These are phyloP conservation scores for Heimioporus punctisporus DNA, from an alignment of 1,284 basidiomycete genomes.

Conservation along the genomic window DNA sequence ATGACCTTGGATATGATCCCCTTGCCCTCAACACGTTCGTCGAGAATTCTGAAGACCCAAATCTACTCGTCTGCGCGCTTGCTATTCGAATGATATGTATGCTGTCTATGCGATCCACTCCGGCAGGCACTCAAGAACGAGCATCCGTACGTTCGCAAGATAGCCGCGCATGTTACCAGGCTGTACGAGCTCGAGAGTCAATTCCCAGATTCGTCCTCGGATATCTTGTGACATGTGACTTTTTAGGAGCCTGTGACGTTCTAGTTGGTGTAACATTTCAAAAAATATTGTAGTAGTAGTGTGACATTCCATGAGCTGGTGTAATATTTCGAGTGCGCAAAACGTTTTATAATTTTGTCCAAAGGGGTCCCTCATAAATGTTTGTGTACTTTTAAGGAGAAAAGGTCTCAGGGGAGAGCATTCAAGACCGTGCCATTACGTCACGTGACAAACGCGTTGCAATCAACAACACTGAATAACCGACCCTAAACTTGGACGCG, in stretches of 20 bases:
- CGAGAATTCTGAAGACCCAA: constrained; percentile 95
- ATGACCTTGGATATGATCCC: constrained; percentile 94
- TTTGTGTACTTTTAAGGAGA: too few relatives aligned
- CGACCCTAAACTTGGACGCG: constrained; percentile 36
- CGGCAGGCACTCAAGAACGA: constrained; percentile 93
- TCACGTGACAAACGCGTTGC: constrained; percentile 34
- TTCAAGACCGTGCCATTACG: too few relatives aligned
- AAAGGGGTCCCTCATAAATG: too few relatives aligned
- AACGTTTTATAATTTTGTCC: too few relatives aligned
- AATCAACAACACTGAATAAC: constrained; percentile 34
- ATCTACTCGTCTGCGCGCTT: constrained; percentile 94
- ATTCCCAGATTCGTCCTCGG: too few relatives aligned
- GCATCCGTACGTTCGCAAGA: constrained; percentile 98
- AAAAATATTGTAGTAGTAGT: too few relatives aligned
- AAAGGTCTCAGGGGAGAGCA: too few relatives aligned
- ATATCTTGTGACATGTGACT: too few relatives aligned
- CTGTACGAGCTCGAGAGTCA: constrained; percentile 98
- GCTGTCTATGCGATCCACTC: constrained; percentile 95
- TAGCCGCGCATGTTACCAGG: constrained; percentile 96
- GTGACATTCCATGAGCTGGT: too few relatives aligned
- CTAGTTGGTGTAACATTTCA: too few relatives aligned
- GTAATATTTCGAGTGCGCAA: too few relatives aligned
- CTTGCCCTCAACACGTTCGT: constrained; percentile 99
- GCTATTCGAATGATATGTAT: constrained; percentile 99
- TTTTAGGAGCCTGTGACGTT: too few relatives aligned